Percentiles rank a stretch among this genome's conserved stretches.
Conservation (phyloP, 495 filamentous ascomycete genomes). For the Chaetomium tenue region DNA sequence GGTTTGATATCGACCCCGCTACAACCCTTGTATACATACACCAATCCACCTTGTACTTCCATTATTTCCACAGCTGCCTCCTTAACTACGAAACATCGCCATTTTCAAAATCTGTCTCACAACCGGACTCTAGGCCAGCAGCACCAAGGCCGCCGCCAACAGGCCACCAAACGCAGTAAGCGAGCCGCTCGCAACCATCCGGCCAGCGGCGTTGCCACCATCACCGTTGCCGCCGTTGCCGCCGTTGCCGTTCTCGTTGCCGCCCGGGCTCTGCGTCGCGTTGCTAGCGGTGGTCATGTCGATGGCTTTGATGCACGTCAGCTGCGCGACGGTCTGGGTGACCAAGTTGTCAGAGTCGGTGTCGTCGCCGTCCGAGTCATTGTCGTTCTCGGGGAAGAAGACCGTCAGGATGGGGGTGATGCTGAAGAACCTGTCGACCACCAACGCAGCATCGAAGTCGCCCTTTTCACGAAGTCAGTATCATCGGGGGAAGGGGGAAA, state of each 20-base stretch:
- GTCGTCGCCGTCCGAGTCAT: too few species aligned
- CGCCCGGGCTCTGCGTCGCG: background rate
- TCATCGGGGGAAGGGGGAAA: background rate
- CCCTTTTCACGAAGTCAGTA: background rate
- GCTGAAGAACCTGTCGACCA: conserved; percentile 8
- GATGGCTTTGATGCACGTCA: conserved; percentile 17
- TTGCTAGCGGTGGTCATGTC: conserved; percentile 14
- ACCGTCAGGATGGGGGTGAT: conserved; percentile 18
- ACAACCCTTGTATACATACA: too few species aligned
- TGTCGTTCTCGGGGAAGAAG: conserved; percentile 1
- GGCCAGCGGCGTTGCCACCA: too few species aligned
- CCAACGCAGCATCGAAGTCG: background rate
- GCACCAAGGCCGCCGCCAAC: too few species aligned
- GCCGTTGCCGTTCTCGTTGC: background rate
- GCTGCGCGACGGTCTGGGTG: conserved; percentile 1
- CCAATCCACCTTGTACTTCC: too few species aligned
- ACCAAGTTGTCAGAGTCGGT: background rate
- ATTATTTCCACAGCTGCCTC: too few species aligned
- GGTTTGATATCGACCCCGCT: too few species aligned
- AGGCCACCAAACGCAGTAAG: too few species aligned
- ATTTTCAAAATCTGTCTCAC: too few species aligned
- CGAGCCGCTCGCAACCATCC: too few species aligned
- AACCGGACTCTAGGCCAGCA: too few species aligned
- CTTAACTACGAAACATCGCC: too few species aligned
- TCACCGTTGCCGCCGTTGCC: background rate